phyloP scores from a whole-genome alignment of 495 filamentous ascomycete genomes.

The Endocarpon pusillum region DNA sequence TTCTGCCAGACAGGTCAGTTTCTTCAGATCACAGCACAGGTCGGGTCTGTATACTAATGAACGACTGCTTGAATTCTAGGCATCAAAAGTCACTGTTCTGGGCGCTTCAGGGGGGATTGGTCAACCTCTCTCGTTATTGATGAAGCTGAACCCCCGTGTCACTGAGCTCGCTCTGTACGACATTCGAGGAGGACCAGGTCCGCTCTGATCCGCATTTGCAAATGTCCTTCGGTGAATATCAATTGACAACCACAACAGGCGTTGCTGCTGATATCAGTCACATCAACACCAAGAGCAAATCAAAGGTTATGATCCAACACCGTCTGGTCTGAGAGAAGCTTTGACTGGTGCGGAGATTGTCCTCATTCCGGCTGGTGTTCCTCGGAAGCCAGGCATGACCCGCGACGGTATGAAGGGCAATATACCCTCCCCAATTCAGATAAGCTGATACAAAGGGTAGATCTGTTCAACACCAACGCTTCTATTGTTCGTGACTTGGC shows the following conservation, averaged over 20 bases:
- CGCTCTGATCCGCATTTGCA: background rate
- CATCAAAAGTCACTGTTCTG: conserved; percentile 91
- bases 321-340: conserved; percentile 53
- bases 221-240: conserved; percentile 6
- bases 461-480: conserved; percentile 99
- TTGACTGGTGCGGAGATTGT: conserved; percentile 83
- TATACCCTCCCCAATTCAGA: background rate
- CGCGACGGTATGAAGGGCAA: conserved; percentile 49
- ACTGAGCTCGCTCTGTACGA: conserved; percentile 91
- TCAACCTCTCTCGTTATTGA: conserved; percentile 87
- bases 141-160: conserved; percentile 95
- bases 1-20: conserved; percentile 65
- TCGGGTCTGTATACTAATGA: conserved; percentile 2
- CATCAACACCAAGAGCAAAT: conserved; percentile 98
- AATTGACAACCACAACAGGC: conserved; percentile 34
- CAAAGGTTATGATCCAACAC: conserved; percentile 67
- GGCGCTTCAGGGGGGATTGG: conserved; percentile 96
- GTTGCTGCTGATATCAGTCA: conserved; percentile 95
- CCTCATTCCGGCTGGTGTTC: conserved; percentile 94
- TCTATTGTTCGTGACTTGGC: conserved; percentile 97
- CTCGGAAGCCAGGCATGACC: conserved; percentile 98
- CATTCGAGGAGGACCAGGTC: conserved; percentile 87
- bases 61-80: conserved; percentile 32
- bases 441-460: conserved; percentile 17
- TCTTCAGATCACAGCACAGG: conserved; percentile 4